Base-by-base conservation (phyloP, 805 yeast genomes). In the Candida ipomoeae region DNA sequence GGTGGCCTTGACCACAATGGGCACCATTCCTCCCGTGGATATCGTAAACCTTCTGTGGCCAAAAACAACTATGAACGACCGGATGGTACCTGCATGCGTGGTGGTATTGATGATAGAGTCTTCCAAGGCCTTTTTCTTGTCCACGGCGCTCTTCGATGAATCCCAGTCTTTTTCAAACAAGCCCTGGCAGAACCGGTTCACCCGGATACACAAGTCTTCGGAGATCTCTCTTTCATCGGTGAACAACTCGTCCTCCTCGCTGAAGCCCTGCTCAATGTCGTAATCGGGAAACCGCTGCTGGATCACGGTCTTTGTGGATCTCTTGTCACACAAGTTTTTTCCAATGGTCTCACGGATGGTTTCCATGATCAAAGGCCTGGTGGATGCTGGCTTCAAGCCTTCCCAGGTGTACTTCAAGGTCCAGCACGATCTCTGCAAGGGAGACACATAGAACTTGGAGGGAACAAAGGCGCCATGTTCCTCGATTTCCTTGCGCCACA, bases 1-100 rank as follows among this genome's bases (percentile, higher is more conserved):
- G 7, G 68, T 63, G 6, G 73, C 84, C 59, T 78, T 79, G 20
- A 83, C 74, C 3, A 82, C 79, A 31, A 80, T 69, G 3, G 84
- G 83, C 13, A 83, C 79, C 73, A 82, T 76, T n/a, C 85, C 84
- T 6, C 87, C 87, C 1, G 87, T 82, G 32, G 82, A 77, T 41
- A 83, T 75, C 21, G 81, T 73, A 58, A 82, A 78, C n/a, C 72
- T 68, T 50, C 86, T 71, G 61, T 83, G 87, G 3, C 74, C 70
- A 46, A 78, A 58, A 1, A 76, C 84, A 36, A 81, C 72, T 13
- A 82, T 65, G 5, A 77, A 63, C 26, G 81, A 71, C 48, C 79
- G 67, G 33, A 81, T 82, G 40, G 81, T 82, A 2, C 87, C 87
- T 2, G 83, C 81, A 58, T 82, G 87, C 18, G 84, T 79, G 1